Evolutionary conservation across 306 rosid genomes (phyloP).

Genomic region (Cucurbita moschata): DNA sequence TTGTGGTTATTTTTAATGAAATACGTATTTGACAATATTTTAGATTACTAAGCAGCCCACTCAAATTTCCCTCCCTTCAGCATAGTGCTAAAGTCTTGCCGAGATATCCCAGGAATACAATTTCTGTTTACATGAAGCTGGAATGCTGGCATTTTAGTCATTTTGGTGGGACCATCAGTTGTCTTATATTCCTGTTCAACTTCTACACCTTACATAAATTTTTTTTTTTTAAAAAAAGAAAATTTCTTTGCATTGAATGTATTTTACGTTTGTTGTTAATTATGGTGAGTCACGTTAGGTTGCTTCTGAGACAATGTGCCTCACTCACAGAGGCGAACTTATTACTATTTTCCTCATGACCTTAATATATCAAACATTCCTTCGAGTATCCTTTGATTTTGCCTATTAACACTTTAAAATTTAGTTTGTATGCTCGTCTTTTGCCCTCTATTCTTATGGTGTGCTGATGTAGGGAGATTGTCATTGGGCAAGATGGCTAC

Average conservation of each 20-base stretch:
- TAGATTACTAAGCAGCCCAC: background rate
- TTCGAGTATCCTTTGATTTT: background rate
- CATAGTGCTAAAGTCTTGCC: background rate
- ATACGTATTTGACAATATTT: background rate
- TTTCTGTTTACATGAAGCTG: background rate
- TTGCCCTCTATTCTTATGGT: constrained; percentile 16
- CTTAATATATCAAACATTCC: background rate
- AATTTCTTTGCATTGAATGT: background rate
- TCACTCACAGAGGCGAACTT: background rate
- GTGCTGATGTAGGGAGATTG: constrained; percentile 56
- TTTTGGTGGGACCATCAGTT: background rate
- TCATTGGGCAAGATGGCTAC: constrained; percentile 92
- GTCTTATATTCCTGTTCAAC: background rate
- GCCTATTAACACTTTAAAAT: background rate
- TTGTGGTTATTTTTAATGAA: background rate
- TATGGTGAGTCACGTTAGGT: background rate
- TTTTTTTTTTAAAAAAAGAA: background rate
- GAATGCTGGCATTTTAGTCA: background rate
- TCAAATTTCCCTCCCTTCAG: background rate
- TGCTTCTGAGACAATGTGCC: background rate
- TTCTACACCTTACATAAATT: background rate
- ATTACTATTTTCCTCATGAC: background rate
- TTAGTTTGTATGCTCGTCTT: constrained; percentile 2
- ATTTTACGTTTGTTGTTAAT: background rate
- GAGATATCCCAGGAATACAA: background rate